Percentiles rank a stretch among this genome's conserved stretches.
phyloP scores from a whole-genome alignment of 1,284 basidiomycete species.

The Termitomyces sp. region DNA sequence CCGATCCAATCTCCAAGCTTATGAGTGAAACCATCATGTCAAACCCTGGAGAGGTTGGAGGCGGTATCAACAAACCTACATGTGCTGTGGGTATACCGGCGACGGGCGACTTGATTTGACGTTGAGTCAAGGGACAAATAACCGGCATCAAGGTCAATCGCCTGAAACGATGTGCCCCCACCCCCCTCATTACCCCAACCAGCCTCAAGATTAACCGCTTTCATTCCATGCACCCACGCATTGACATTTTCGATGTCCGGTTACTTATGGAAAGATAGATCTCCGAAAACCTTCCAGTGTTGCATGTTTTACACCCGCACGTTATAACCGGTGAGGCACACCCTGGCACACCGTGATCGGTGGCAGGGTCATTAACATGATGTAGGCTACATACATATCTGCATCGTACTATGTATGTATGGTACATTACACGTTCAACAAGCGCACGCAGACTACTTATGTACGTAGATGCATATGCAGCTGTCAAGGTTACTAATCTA shows the following conservation, averaged over 20 bases:
- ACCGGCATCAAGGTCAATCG: background rate
- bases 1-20: background rate
- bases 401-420: background rate
- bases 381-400: background rate
- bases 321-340: background rate
- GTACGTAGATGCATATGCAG: background rate
- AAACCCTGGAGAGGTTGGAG: background rate
- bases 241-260: slow-evolving; percentile 1
- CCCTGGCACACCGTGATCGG: background rate
- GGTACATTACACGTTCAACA: background rate
- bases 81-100: background rate
- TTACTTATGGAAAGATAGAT: background rate
- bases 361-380: background rate
- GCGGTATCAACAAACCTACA: no score
- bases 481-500: background rate
- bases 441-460: background rate
- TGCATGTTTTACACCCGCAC: background rate
- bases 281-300: background rate
- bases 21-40: background rate
- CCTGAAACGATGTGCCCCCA: background rate
- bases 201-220: background rate
- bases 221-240: background rate
- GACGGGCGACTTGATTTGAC: no score
- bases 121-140: background rate
- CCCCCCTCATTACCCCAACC: background rate